Base-by-base conservation (phyloP, 2,329 filamentous ascomycete species). In the Beauveria australis region DNA sequence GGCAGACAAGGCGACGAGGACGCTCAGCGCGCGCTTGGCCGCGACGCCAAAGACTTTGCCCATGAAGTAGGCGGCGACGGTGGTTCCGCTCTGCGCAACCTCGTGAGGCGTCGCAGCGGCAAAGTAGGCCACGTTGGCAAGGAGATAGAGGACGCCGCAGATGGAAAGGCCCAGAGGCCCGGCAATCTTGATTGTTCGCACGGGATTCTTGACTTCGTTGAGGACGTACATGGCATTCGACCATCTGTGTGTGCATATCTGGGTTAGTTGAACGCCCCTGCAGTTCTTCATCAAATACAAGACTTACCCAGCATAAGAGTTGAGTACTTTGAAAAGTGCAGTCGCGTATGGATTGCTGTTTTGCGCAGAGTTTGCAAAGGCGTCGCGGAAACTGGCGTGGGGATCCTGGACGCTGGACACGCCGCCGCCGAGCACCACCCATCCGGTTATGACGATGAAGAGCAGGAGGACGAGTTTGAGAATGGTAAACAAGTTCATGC, bases 401-500 rank as follows among this genome's bases (percentile, higher is more conserved):
- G 63, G 63, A 37, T 64, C 62, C 9, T 12, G 33, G 5, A 64
- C 57, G 18, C 26, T 44, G 12, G 63, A 58, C 10, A 64, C 62
- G 18, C 63, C 63, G 19, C 63, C 63, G 1, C 63, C 63, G 9
- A 64, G 62, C 3, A 64, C 63, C 9, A 64, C 63, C 63, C 63
- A 64, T 24, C 63, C 63, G 7, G 63, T 64, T 3, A 64, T 37
- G 5, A 64, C 63, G 26, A 64, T 63, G 3, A 64, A 64, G 4
- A 64, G 12, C 3, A 64, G 60, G 12, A 64, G 57, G 3, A 48
- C 58, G 3, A 64, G 30, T 19, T 64, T 64, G 56, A 64, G 48
- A 18, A 64, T 19, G n/a, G 63, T 62, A 19, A 64, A 63, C 14
- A 64, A 64, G 40, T 64, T 64, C 63, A 64, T 64, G 24, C 63